phyloP scores from a whole-genome alignment of 345 rosid species.

The Arabis alpina region DNA sequence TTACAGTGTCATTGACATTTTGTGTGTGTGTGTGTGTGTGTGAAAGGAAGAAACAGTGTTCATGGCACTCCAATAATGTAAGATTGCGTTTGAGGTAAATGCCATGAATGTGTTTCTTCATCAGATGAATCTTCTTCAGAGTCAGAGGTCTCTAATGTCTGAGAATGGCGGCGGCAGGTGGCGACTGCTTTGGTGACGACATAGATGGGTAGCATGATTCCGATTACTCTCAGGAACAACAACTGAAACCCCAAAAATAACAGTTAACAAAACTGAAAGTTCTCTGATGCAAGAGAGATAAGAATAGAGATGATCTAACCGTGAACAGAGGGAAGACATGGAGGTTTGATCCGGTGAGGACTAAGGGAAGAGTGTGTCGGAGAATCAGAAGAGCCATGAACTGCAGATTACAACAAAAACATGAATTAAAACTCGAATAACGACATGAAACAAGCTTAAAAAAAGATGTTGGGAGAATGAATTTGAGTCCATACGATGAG shows the following conservation, averaged over 20 bases:
- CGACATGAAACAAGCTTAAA: neutral
- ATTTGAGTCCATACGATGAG: conserved; percentile 51
- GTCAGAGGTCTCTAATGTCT: conserved; percentile 30
- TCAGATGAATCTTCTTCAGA: conserved; percentile 49
- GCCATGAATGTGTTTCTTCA: conserved; percentile 59
- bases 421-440: conserved; percentile 9
- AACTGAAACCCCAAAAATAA: conserved; percentile 45
- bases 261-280: neutral
- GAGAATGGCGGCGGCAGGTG: conserved; percentile 53
- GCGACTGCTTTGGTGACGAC: conserved; percentile 55
- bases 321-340: conserved; percentile 58
- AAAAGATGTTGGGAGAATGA: neutral
- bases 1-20: conserved; percentile 25
- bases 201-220: conserved; percentile 77
- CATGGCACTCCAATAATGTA: conserved; percentile 45
- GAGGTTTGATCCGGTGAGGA: conserved; percentile 51
- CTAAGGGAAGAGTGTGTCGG: conserved; percentile 73
- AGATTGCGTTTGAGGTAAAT: conserved; percentile 41
- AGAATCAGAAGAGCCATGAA: conserved; percentile 78
- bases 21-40: conserved; percentile 9
- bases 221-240: conserved; percentile 59
- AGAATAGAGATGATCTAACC: conserved; percentile 43
- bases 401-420: conserved; percentile 48
- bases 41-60: conserved; percentile 19
- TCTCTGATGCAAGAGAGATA: neutral